These are phyloP conservation scores for Magnolia sinica DNA, from an alignment of 164 flowering plant genomes.

Conservation along the genomic window DNA sequence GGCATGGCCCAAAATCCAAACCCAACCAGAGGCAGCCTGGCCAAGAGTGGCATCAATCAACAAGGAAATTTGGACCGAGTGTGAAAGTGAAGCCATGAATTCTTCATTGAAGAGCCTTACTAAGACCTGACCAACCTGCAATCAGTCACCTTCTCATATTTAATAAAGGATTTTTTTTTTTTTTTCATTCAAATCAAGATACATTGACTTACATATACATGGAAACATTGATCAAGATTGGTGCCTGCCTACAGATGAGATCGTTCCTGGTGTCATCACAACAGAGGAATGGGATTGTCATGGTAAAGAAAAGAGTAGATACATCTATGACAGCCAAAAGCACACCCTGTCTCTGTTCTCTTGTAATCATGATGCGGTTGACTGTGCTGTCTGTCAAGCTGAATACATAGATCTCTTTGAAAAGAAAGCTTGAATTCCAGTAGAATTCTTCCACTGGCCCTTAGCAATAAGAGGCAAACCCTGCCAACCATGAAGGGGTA, in stretches of 20 bases:
- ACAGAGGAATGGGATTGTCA: neutral
- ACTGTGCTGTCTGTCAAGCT: neutral
- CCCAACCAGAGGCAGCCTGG: too few relatives aligned
- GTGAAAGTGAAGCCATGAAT: too few relatives aligned
- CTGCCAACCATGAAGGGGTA: too few relatives aligned
- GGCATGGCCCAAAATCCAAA: too few relatives aligned
- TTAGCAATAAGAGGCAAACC: neutral
- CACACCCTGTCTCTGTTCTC: neutral
- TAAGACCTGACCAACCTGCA: too few relatives aligned
- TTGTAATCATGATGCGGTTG: neutral
- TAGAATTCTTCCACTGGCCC: neutral
- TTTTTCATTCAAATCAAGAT: conserved; percentile 5
- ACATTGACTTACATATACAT: conserved; percentile 15
- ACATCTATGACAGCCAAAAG: neutral
- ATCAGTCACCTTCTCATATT: too few relatives aligned
- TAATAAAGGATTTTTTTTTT: too few relatives aligned
- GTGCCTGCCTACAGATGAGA: neutral
- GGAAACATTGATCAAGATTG: conserved; percentile 2
- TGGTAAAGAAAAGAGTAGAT: neutral
- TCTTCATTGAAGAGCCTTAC: too few relatives aligned
- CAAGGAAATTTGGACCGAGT: too few relatives aligned
- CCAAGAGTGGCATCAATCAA: too few relatives aligned
- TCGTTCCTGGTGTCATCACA: neutral
- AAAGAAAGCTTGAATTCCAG: neutral
- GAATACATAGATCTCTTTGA: neutral